phyloP scores from a whole-genome alignment of 2,329 filamentous ascomycete species.

The Macroventuria anomochaeta region DNA sequence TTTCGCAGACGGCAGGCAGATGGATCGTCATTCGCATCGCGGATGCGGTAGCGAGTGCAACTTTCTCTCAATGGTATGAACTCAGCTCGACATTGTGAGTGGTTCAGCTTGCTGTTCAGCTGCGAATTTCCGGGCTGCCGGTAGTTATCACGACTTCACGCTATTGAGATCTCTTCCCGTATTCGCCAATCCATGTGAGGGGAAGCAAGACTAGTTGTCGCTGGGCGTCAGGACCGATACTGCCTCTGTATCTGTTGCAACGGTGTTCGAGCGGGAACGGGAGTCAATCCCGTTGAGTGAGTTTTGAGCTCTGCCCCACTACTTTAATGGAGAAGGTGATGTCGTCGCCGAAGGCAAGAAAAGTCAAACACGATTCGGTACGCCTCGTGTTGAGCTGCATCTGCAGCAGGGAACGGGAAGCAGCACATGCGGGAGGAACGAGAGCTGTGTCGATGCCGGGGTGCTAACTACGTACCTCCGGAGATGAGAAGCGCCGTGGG shows the following conservation, averaged over 20 bases:
- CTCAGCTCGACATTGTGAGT: neutral
- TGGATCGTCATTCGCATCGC: slow-evolving; percentile 21
- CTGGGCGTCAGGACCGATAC: neutral
- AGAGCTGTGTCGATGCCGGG: slow-evolving; percentile 3
- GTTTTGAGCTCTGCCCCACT: slow-evolving; percentile 2
- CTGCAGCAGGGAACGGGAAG: slow-evolving; percentile 13
- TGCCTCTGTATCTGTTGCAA: slow-evolving; percentile 14
- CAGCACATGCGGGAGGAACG: neutral
- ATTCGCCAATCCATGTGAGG: neutral
- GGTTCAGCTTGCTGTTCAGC: neutral
- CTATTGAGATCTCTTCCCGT: neutral
- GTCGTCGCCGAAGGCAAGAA: neutral
- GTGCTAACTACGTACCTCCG: neutral
- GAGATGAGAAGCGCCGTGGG: slow-evolving; percentile 4
- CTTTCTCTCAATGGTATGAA: slow-evolving; percentile 7
- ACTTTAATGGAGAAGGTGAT: neutral
- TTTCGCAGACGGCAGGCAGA: slow-evolving; percentile 27
- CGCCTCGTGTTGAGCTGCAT: slow-evolving; percentile 1
- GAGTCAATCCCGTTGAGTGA: slow-evolving; percentile 2
- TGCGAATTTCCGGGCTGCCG: neutral
- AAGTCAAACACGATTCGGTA: neutral
- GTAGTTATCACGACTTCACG: neutral
- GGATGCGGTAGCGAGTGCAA: slow-evolving; percentile 7
- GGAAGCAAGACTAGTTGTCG: neutral
- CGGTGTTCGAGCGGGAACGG: slow-evolving; percentile 6